Conservation (phyloP, 2,329 filamentous ascomycete species). For the Calonectria fujianensis region DNA sequence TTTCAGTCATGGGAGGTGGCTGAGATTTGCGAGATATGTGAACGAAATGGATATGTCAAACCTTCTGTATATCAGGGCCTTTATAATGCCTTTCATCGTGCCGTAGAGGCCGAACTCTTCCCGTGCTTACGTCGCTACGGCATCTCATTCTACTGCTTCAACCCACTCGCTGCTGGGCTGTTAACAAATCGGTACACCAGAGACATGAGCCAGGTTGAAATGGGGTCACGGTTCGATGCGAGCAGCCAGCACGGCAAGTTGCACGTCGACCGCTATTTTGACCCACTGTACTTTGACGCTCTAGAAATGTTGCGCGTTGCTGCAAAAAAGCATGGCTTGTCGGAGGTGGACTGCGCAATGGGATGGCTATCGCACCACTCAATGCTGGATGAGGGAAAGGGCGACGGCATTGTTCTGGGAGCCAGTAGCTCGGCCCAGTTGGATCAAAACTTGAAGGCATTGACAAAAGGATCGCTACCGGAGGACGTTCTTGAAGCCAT, state of each 20-base stretch:
- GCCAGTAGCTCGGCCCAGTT: neutral
- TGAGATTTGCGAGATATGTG: slow-evolving; percentile 2
- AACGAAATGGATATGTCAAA: slow-evolving; percentile 2
- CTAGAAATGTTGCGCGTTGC: neutral
- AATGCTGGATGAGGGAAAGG: neutral
- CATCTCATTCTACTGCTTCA: neutral
- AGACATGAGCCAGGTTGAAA: slow-evolving; percentile 2
- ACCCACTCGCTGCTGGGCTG: neutral
- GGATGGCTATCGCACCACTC: neutral
- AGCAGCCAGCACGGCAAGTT: slow-evolving; percentile 5
- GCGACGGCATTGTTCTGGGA: neutral
- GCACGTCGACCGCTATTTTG: neutral
- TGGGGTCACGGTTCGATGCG: neutral
- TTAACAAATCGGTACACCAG: neutral
- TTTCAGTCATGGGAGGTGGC: neutral
- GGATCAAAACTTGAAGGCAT: neutral
- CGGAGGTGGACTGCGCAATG: neutral
- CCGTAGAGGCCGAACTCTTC: neutral
- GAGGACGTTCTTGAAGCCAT: neutral
- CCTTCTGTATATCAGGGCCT: neutral
- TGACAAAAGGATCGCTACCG: neutral
- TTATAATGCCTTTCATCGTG: neutral
- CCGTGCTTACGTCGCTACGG: neutral
- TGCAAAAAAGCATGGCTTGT: neutral
- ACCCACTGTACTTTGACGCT: neutral